phyloP scores from a whole-genome alignment of 768 basidiomycete genomes.

The Crassisporium funariophilum region DNA sequence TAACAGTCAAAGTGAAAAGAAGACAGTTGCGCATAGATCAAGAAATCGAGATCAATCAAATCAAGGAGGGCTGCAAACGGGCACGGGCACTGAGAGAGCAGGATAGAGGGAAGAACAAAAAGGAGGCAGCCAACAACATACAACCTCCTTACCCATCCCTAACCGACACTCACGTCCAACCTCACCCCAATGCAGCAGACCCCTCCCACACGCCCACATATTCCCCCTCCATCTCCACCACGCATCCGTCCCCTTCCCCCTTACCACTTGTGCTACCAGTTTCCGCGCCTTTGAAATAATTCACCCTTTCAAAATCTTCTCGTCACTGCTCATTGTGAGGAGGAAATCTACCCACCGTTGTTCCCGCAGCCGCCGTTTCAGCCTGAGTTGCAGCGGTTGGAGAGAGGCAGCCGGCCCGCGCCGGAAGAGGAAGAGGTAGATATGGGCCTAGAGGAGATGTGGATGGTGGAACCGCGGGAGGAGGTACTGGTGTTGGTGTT shows the following conservation, averaged over 20 bases:
- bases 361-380: conserved; percentile 7
- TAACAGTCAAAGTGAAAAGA: too few species aligned
- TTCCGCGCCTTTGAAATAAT: conserved; percentile 72
- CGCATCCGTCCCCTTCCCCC: conserved; percentile 80
- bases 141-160: too few species aligned
- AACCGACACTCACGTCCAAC: too few species aligned
- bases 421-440: too few species aligned
- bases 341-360: conserved; percentile 50
- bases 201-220: conserved; percentile 29
- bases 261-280: conserved; percentile 71
- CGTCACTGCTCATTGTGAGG: conserved; percentile 71
- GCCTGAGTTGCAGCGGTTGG: background rate
- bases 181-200: conserved; percentile 20
- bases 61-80: too few species aligned
- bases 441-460: too few species aligned
- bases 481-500: background rate
- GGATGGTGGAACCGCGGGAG: conserved; percentile 40
- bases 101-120: too few species aligned
- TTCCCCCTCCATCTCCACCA: conserved; percentile 59
- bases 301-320: conserved; percentile 77
- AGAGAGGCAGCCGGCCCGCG: too few species aligned
- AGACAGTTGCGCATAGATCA: too few species aligned
- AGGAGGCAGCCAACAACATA: too few species aligned
- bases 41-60: too few species aligned
- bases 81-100: too few species aligned